These are phyloP conservation scores for Trypanosoma avium DNA, from an alignment of 208 protist genomes.

Conservation along the genomic window DNA sequence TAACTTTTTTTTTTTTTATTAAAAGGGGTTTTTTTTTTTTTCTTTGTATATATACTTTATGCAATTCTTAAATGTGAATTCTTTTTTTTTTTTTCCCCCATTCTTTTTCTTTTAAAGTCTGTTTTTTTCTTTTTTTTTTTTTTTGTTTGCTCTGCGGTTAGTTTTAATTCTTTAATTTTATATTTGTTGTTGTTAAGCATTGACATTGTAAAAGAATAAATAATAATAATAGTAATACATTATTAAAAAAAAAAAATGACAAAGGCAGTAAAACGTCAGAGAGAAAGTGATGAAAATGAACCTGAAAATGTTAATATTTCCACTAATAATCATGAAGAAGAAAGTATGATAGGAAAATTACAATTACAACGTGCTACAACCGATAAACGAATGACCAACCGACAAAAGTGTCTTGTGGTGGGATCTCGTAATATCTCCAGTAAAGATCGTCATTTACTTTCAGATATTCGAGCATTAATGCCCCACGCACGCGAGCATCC, in stretches of 20 bases:
- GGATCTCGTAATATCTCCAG: constrained; percentile 88
- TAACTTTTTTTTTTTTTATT: too few species aligned
- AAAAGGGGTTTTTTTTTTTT: too few species aligned
- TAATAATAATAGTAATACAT: constrained; percentile 3
- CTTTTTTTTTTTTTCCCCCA: too few species aligned
- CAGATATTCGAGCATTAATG: constrained; percentile 91
- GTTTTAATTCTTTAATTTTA: too few species aligned
- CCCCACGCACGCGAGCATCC: constrained; percentile 94
- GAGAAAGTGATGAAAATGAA: neutral
- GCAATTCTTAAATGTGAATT: too few species aligned
- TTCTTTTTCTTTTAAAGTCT: too few species aligned
- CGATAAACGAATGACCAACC: constrained; percentile 88
- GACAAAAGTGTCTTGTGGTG: constrained; percentile 94
- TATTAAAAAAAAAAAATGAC: constrained; percentile 4
- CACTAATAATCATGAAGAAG: constrained; percentile 25
- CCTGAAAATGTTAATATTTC: neutral
- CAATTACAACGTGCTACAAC: constrained; percentile 49
- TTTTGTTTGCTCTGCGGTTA: too few species aligned
- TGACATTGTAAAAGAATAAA: neutral
- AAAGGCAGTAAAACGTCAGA: constrained; percentile 27
- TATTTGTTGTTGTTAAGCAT: too few species aligned
- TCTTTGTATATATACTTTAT: too few species aligned
- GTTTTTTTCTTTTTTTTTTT: too few species aligned
- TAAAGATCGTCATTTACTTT: constrained; percentile 93
- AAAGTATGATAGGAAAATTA: constrained; percentile 65